Percentiles rank a stretch among this genome's conserved stretches.
Evolutionary conservation across 208 protist species (phyloP).

Genomic region (Porcisia hertigi): DNA sequence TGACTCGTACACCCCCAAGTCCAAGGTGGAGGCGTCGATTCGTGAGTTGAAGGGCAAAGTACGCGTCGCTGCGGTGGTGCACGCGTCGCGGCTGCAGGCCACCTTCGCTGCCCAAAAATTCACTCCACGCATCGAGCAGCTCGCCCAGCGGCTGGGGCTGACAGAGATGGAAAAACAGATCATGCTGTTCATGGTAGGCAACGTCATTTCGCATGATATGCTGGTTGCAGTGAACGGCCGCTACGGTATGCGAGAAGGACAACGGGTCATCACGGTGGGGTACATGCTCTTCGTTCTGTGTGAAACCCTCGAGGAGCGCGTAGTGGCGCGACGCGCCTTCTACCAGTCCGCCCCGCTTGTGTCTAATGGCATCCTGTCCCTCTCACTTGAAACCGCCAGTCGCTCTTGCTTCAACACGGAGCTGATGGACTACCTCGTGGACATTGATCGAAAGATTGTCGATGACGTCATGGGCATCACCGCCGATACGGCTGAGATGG

Average conservation of each 20-base stretch:
- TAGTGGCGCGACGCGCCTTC: conserved; percentile 81
- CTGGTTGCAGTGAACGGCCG: conserved; percentile 87
- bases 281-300: conserved; percentile 92
- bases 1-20: conserved; percentile 67
- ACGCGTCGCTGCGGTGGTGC: conserved; percentile 62
- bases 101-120: conserved; percentile 58
- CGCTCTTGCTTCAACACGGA: conserved; percentile 89
- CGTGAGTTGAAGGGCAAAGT: conserved; percentile 86
- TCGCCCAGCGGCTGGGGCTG: conserved; percentile 67
- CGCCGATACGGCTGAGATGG: conserved; percentile 88
- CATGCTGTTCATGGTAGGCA: conserved; percentile 84
- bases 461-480: conserved; percentile 91
- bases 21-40: conserved; percentile 80
- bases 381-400: conserved; percentile 52
- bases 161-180: conserved; percentile 91
- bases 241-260: conserved; percentile 86
- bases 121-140: conserved; percentile 87
- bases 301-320: conserved; percentile 81
- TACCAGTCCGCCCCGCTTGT: conserved; percentile 86
- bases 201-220: conserved; percentile 89
- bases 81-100: conserved; percentile 64
- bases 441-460: conserved; percentile 93
- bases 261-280: conserved; percentile 83
- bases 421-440: conserved; percentile 90
- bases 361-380: conserved; percentile 65